These are phyloP conservation scores for Phoma sp. DNA, from an alignment of 2,329 filamentous ascomycete species.

Conservation along the genomic window DNA sequence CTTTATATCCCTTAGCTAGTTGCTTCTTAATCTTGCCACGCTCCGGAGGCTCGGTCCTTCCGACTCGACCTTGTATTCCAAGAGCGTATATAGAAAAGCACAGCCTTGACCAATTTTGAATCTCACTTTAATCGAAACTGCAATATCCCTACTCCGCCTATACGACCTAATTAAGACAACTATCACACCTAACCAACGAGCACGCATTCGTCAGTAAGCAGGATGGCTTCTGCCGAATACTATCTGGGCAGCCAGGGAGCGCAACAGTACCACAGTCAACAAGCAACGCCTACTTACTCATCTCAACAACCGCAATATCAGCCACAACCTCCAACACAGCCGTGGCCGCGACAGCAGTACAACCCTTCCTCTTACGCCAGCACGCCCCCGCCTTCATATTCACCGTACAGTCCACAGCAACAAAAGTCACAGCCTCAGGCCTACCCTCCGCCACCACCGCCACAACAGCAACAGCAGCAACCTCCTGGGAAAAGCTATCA, in stretches of 20 bases:
- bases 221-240: conserved; percentile 47
- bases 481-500: conserved; percentile 13
- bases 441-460: conserved; percentile 24
- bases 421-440: conserved; percentile 30
- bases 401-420: conserved; percentile 28
- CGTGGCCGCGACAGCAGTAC: conserved; percentile 19
- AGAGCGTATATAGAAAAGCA: conserved; percentile 7
- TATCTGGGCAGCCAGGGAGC: conserved; percentile 36
- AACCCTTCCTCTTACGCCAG: conserved; percentile 19
- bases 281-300: conserved; percentile 22
- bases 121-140: neutral
- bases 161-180: neutral
- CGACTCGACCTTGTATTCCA: conserved; percentile 3
- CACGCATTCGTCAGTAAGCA: neutral
- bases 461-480: conserved; percentile 18
- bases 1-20: neutral
- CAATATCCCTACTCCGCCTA: conserved; percentile 6
- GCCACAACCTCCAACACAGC: conserved; percentile 21
- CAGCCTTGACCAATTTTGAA: neutral
- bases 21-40: conserved; percentile 14
- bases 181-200: neutral
- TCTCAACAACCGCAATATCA: conserved; percentile 27
- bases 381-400: conserved; percentile 29
- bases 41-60: conserved; percentile 1
- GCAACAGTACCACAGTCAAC: conserved; percentile 30